A percentile compares a stretch with the other conserved stretches of the same genome.
phyloP scores from a whole-genome alignment of 768 basidiomycete genomes.

The Boletus reticuloceps region DNA sequence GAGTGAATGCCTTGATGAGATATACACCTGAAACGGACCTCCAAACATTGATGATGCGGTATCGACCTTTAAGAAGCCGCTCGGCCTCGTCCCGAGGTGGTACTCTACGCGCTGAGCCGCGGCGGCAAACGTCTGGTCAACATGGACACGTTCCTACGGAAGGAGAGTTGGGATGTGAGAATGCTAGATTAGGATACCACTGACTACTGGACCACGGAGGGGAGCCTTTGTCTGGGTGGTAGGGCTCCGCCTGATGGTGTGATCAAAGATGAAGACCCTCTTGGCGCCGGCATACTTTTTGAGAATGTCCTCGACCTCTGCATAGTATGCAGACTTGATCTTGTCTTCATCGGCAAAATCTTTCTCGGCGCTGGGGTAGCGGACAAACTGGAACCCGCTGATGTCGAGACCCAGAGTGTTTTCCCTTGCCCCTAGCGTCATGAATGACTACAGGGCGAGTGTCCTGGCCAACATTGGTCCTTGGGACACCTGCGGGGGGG shows the following conservation, averaged over 20 bases:
- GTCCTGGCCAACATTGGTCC: constrained; percentile 30
- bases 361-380: constrained; percentile 34
- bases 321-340: constrained; percentile 39
- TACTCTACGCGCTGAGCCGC: constrained; percentile 36
- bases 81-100: constrained; percentile 43
- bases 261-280: constrained; percentile 44
- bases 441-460: constrained; percentile 21
- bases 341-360: constrained; percentile 39
- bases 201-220: constrained; percentile 34
- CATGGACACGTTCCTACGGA: constrained; percentile 38
- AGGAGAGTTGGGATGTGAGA: not conserved
- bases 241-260: constrained; percentile 38
- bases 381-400: constrained; percentile 45
- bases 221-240: not conserved
- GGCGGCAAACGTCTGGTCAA: constrained; percentile 43
- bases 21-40: constrained; percentile 17
- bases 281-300: constrained; percentile 39
- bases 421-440: constrained; percentile 34
- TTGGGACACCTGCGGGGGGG: constrained; percentile 27
- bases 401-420: constrained; percentile 33
- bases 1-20: not conserved
- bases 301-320: constrained; percentile 41
- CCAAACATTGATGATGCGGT: constrained; percentile 48
- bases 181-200: not conserved
- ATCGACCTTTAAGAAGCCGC: constrained; percentile 38